Percentiles rank a stretch among this genome's conserved stretches.
Evolutionary conservation across 805 yeast species (phyloP).

Genomic region (Yarrowia divulgata): DNA sequence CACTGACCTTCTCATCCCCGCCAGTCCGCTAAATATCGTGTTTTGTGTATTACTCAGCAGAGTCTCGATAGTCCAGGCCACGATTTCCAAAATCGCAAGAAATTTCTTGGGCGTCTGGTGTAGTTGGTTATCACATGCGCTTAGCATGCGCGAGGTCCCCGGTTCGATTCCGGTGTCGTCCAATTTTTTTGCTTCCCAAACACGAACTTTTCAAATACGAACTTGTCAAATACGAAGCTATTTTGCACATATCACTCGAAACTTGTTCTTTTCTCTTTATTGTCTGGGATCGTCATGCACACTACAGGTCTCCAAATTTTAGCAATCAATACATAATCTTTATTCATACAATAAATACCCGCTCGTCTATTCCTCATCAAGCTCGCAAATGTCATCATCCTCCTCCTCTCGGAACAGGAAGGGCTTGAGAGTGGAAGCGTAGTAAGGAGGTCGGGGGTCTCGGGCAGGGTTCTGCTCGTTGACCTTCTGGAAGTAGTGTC

Average conservation of each 20-base stretch:
- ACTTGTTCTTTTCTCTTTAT: too few species aligned
- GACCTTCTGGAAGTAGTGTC: slow-evolving; percentile 70
- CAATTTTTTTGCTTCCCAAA: too few species aligned
- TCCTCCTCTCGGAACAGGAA: slow-evolving; percentile 49
- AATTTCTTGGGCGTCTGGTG: slow-evolving; percentile 34
- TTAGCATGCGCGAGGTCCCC: slow-evolving; percentile 39
- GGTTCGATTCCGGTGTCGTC: slow-evolving; percentile 39
- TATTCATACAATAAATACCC: slow-evolving; percentile 30
- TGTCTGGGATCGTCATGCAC: too few species aligned
- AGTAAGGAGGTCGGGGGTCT: slow-evolving; percentile 67
- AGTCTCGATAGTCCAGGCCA: background rate
- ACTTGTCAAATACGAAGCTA: too few species aligned
- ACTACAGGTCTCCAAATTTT: background rate
- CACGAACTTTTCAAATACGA: too few species aligned
- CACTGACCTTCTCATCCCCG: too few species aligned
- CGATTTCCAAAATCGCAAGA: background rate
- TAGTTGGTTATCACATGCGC: slow-evolving; percentile 39
- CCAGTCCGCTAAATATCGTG: too few species aligned
- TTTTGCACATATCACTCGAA: too few species aligned
- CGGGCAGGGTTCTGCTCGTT: slow-evolving; percentile 57
- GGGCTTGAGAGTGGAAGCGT: slow-evolving; percentile 51
- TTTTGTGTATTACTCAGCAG: background rate
- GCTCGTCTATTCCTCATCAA: slow-evolving; percentile 34
- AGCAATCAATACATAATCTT: background rate
- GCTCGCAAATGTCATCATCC: slow-evolving; percentile 40